Base-by-base conservation (phyloP, 495 filamentous ascomycete genomes). In the Pseudoneurospora amorphoporcata region DNA sequence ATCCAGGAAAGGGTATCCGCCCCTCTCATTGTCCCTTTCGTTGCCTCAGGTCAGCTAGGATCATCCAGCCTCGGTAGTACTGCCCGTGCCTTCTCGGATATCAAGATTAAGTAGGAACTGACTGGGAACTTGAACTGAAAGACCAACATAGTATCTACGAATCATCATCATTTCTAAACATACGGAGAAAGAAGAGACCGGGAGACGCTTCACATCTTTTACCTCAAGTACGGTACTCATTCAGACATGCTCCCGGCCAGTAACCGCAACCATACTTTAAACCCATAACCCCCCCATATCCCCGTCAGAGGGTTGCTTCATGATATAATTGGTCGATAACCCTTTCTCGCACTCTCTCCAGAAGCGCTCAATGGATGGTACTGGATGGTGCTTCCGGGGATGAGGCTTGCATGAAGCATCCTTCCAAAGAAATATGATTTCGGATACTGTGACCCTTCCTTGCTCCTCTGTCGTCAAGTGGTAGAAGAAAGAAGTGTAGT, bases 261-360 rank as follows among this genome's bases (percentile, higher is more conserved):
- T 40, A 40, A 40, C 39, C 39, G 3, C 35, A 37, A 37, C 35
- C 35, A 37, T 37, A 37, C 35, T 37, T 37, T n/a, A 43, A 43
- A 6, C 5, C 4, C 41, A 43, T n/a, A 43, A 43, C 41, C 41
- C 41, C 41, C 41, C 16, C 41, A 61, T 61, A 61, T 61, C 47
- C 65, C 73, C 71, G 45, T 43, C 39, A 74, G 69, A 72, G 72
- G 71, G 40, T 16, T 10, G 45, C 65, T 70, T 16, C 68, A 39
- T 19, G 8, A 14, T 39, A 14, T 75, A 70, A 75, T 75, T 75
- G 73, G 75, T 70, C 45, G n/a, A 35, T 29, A 19, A 17, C 29
- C 42, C 23, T 23, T 42, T n/a, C 43, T 40, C 23, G 12, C 47
- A 8, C 12, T 3, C 47, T 7, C 47, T 16, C 23, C 1, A 32